phyloP scores from a whole-genome alignment of 257 asterid genomes.

The Lycium ferocissimum region DNA sequence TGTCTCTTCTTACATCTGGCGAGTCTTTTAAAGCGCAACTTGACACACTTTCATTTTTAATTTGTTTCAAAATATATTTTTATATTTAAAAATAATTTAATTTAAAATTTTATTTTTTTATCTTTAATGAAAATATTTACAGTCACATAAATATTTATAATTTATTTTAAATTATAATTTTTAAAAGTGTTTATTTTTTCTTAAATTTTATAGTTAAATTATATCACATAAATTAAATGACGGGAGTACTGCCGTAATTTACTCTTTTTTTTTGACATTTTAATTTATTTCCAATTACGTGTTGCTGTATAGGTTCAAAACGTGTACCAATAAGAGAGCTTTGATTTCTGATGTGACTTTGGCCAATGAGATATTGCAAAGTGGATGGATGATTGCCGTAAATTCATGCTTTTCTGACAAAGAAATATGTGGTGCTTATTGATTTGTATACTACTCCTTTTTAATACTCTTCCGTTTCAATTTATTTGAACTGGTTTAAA shows the following conservation, averaged over 20 bases:
- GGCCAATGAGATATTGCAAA: constrained; percentile 48
- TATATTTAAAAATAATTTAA: too few relatives aligned
- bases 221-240: too few relatives aligned
- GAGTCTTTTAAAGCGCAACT: constrained; percentile 41
- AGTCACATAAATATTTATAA: too few relatives aligned
- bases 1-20: constrained; percentile 48
- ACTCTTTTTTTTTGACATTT: too few relatives aligned
- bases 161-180: too few relatives aligned
- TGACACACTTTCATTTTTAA: too few relatives aligned
- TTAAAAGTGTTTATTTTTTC: background rate
- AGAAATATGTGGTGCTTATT: constrained; percentile 44
- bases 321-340: constrained; percentile 57
- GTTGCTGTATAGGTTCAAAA: constrained; percentile 36
- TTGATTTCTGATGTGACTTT: constrained; percentile 27
- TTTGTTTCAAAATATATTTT: too few relatives aligned
- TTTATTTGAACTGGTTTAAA: too few relatives aligned
- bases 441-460: constrained; percentile 14
- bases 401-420: constrained; percentile 41
- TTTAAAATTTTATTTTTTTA: too few relatives aligned
- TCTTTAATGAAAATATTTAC: too few relatives aligned
- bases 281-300: background rate
- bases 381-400: constrained; percentile 56
- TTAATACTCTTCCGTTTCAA: too few relatives aligned
- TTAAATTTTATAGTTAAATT: background rate
- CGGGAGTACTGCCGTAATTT: too few relatives aligned